These are phyloP conservation scores for Craspedostauros australis DNA, from an alignment of 108 stramenopile genomes.

Conservation along the genomic window DNA sequence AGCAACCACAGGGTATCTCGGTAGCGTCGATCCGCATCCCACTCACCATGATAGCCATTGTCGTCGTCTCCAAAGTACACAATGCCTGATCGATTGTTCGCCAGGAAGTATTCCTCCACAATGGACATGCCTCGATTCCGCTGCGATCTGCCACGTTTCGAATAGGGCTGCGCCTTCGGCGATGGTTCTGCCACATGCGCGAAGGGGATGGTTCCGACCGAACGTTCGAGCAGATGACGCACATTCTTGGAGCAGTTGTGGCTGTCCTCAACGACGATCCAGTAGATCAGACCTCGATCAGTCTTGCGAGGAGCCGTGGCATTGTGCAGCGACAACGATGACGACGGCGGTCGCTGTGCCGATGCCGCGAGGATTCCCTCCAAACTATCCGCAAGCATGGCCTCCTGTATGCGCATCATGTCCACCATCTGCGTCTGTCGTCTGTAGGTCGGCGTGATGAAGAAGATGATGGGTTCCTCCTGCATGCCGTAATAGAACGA, in stretches of 20 bases:
- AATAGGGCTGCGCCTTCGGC: background rate
- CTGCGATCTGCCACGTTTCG: slow-evolving; percentile 4
- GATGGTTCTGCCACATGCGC: slow-evolving; percentile 1
- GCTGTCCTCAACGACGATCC: slow-evolving; percentile 16
- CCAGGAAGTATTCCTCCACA: background rate
- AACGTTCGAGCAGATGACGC: slow-evolving; percentile 3
- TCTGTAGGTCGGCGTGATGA: slow-evolving; percentile 16
- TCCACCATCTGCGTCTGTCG: slow-evolving; percentile 12
- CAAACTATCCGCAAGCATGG: background rate
- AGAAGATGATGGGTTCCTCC: slow-evolving; percentile 5
- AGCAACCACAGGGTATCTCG: no score
- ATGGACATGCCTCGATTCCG: slow-evolving; percentile 10
- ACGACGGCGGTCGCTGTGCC: no score
- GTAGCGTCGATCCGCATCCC: background rate
- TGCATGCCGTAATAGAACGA: slow-evolving; percentile 4
- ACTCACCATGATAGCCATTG: slow-evolving; percentile 11
- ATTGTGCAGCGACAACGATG: background rate
- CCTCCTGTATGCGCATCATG: slow-evolving; percentile 3
- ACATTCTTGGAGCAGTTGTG: slow-evolving; percentile 1
- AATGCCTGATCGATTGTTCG: no score
- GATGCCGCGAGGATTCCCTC: no score
- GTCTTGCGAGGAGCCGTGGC: background rate
- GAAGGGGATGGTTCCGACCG: background rate
- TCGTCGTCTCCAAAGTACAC: slow-evolving; percentile 25
- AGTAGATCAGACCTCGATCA: slow-evolving; percentile 9